Evolutionary conservation across 31 red algal genomes (phyloP), one percentile per base, ranked within the genome.

Genomic region (Odonthalia washingtoniensis): DNA sequence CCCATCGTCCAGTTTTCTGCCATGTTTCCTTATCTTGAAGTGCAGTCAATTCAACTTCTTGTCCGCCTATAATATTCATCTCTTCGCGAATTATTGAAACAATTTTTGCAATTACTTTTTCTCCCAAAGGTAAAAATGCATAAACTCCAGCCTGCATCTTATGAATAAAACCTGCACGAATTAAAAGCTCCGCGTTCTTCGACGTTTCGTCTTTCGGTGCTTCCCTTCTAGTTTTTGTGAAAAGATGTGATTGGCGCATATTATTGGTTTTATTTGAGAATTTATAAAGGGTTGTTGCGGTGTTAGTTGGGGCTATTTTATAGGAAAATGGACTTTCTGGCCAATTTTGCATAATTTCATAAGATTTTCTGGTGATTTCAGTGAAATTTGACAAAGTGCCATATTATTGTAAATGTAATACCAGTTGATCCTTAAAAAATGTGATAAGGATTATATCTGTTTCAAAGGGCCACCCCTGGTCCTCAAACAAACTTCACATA

Each of bases 111-210:
- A 33, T 17, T 28, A 73, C 68, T 17, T 28, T 14, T 28, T 16
- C 17, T 27, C 68, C 68, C 27, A 73, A 28, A 16, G 68, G 68
- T 36, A 73, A 36, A 16, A 73, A 33, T 16, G 68, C 14, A 36
- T 73, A 73, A 28, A 33, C 27, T 36, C 68, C 68, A 16, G 68
- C 68, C 27, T 21, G 14, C 27, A 21, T 17, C 27, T 73, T 27
- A 30, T 36, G 68, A 28, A 73, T 73, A 28, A 73, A 73, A 21
- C 68, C 68, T 14, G 27, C 68, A 27, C 68, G 68, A 36, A 73
- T 73, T 36, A 73, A 36, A 27, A 73, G 68, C 27, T 73, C 14
- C 16, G n/a, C 27, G 68, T 36, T 73, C 33, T 27, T 27, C 27
- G 68, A 14, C 27, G 33, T 36, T 28, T 27, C 68, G 30, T 73